Conservation (phyloP, 2,329 filamentous ascomycete genomes). For the Talaromyces verruculosus region DNA sequence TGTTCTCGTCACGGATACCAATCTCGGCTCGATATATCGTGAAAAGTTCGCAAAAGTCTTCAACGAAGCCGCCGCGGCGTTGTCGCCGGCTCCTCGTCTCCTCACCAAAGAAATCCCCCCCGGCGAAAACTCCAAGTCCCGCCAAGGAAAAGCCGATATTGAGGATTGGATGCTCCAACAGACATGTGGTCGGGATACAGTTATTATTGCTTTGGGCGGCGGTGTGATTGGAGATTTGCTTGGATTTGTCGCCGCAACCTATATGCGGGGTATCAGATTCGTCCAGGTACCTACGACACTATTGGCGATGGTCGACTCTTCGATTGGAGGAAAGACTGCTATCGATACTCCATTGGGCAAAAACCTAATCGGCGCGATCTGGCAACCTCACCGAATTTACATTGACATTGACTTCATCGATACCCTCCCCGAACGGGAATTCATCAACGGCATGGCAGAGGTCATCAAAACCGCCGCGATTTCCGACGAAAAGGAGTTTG, state of each 20-base stretch:
- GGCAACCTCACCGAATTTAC: conserved; percentile 92
- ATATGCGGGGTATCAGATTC: conserved; percentile 95
- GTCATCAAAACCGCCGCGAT: conserved; percentile 98
- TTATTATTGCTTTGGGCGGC: conserved; percentile 90
- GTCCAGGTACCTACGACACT: conserved; percentile 95
- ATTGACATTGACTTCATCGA: conserved; percentile 91
- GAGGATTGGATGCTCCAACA: conserved; percentile 97
- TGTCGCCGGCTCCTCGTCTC: conserved; percentile 61
- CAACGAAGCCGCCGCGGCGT: conserved; percentile 48
- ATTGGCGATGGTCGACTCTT: conserved; percentile 96
- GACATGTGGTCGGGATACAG: conserved; percentile 86
- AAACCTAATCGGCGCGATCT: conserved; percentile 93
- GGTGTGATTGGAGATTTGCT: conserved; percentile 98
- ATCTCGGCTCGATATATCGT: conserved; percentile 77
- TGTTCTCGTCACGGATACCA: conserved; percentile 94
- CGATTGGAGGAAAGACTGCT: conserved; percentile 96
- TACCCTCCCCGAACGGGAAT: conserved; percentile 84
- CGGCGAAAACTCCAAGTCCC: conserved; percentile 89
- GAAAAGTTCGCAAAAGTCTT: conserved; percentile 72
- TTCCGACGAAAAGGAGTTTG: conserved; percentile 86
- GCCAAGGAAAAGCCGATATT: conserved; percentile 89
- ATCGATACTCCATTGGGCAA: conserved; percentile 96
- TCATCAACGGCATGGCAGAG: conserved; percentile 98
- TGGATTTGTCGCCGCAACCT: conserved; percentile 94
- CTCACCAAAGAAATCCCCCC: conserved; percentile 85